These are phyloP conservation scores for Fusarium begoniae DNA, from an alignment of 2,329 filamentous ascomycete species.

Conservation along the genomic window DNA sequence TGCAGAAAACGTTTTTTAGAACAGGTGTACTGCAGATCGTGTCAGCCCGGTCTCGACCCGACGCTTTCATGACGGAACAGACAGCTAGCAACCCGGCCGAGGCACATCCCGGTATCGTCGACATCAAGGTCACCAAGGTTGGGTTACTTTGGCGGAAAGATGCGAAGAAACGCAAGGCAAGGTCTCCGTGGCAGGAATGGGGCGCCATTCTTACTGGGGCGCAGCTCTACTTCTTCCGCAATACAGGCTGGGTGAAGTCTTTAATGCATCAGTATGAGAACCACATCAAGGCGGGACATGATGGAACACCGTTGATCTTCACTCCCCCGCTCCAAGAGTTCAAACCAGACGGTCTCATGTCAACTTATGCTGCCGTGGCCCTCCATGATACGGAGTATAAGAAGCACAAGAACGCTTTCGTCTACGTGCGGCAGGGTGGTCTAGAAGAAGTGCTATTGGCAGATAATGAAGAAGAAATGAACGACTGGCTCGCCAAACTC, in stretches of 20 bases:
- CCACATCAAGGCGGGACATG: constrained; percentile 80
- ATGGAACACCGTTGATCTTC: constrained; percentile 83
- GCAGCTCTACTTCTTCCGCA: constrained; percentile 95
- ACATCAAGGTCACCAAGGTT: constrained; percentile 97
- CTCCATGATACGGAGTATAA: constrained; percentile 87
- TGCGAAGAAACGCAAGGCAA: constrained; percentile 88
- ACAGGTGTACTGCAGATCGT: constrained; percentile 95
- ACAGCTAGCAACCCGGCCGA: constrained; percentile 86
- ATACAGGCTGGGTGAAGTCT: constrained; percentile 90
- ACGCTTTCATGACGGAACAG: constrained; percentile 92
- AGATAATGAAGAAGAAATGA: constrained; percentile 89
- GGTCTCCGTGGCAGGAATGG: constrained; percentile 99
- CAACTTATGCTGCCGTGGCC: constrained; percentile 91
- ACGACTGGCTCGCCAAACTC: constrained; percentile 95
- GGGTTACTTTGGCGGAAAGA: constrained; percentile 96
- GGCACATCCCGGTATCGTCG: constrained; percentile 90
- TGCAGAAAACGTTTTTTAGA: constrained; percentile 90
- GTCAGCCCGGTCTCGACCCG: constrained; percentile 89
- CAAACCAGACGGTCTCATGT: constrained; percentile 93
- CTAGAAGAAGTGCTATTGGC: constrained; percentile 91
- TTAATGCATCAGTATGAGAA: constrained; percentile 88
- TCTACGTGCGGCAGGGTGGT: constrained; percentile 86
- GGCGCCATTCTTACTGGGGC: constrained; percentile 96
- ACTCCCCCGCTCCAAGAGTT: constrained; percentile 90
- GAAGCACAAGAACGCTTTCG: constrained; percentile 94